phyloP scores from a whole-genome alignment of 2,329 filamentous ascomycete species.

The Hortaea sp. region DNA sequence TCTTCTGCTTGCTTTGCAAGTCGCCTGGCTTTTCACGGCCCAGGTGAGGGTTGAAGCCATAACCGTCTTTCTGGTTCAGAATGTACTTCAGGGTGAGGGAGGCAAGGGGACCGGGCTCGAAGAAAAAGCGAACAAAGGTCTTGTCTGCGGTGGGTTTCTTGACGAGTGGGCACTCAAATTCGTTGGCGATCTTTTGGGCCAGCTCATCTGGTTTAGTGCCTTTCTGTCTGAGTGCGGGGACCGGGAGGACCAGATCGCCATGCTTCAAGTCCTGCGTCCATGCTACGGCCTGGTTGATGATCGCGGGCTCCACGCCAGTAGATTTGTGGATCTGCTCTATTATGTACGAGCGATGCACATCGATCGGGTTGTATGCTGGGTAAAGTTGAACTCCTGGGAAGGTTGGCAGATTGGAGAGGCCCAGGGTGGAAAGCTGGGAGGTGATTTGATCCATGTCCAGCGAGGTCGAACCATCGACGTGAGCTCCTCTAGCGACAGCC shows the following conservation, averaged over 20 bases:
- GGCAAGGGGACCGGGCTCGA: constrained; percentile 58
- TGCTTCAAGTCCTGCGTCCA: constrained; percentile 74
- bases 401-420: constrained; percentile 18
- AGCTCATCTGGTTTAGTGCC: constrained; percentile 50
- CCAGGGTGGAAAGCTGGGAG: constrained; percentile 19
- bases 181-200: constrained; percentile 44
- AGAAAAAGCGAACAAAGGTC: constrained; percentile 69
- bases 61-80: constrained; percentile 50
- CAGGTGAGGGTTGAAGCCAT: constrained; percentile 51
- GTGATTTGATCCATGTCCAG: constrained; percentile 16
- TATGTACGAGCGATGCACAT: constrained; percentile 71
- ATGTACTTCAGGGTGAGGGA: constrained; percentile 60
- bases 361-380: constrained; percentile 63
- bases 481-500: background rate
- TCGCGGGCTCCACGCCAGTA: constrained; percentile 57
- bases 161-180: constrained; percentile 57
- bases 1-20: constrained; percentile 52
- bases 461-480: background rate
- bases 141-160: constrained; percentile 58
- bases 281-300: constrained; percentile 66
- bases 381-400: constrained; percentile 28
- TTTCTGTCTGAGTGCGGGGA: constrained; percentile 70
- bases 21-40: constrained; percentile 54
- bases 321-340: constrained; percentile 57
- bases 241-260: constrained; percentile 69